phyloP scores from a whole-genome alignment of 306 rosid species.

The Gastrolobium bilobum region DNA sequence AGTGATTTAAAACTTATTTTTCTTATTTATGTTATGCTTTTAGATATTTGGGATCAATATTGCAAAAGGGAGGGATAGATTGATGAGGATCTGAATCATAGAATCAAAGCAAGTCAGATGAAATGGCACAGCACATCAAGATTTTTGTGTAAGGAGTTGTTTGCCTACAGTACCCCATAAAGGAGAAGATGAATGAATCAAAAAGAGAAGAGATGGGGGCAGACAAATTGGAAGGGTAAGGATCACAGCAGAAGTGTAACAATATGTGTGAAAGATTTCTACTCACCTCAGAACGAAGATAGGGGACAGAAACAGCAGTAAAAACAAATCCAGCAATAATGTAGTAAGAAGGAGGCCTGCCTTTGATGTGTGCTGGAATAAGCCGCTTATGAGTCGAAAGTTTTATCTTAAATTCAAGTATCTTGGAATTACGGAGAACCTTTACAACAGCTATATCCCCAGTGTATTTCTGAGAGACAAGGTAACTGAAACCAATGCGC shows the following conservation, averaged over 20 bases:
- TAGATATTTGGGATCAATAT: no score
- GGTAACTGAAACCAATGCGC: conserved; percentile 88
- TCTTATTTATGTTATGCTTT: no score
- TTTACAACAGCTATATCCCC: conserved; percentile 67
- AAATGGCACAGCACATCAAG: no score
- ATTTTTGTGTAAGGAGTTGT: background rate
- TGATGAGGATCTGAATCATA: no score
- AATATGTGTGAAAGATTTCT: background rate
- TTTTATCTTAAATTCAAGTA: conserved; percentile 65
- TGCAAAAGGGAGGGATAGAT: no score
- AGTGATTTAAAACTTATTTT: no score
- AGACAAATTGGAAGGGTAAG: background rate
- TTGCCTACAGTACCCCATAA: background rate
- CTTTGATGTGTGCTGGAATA: conserved; percentile 81
- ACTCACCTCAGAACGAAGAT: conserved; percentile 89
- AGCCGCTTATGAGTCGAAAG: conserved; percentile 78
- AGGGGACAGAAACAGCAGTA: conserved; percentile 78
- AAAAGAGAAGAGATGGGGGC: background rate
- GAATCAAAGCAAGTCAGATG: no score
- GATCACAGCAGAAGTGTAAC: background rate
- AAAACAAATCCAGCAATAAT: conserved; percentile 91
- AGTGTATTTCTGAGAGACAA: conserved; percentile 76
- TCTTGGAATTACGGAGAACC: conserved; percentile 65
- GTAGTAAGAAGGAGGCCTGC: conserved; percentile 90
- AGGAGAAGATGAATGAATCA: background rate